A percentile compares a stretch with the other conserved stretches of the same genome.
Conservation (phyloP, 2,329 filamentous ascomycete species). For the Akanthomyces lecanii region DNA sequence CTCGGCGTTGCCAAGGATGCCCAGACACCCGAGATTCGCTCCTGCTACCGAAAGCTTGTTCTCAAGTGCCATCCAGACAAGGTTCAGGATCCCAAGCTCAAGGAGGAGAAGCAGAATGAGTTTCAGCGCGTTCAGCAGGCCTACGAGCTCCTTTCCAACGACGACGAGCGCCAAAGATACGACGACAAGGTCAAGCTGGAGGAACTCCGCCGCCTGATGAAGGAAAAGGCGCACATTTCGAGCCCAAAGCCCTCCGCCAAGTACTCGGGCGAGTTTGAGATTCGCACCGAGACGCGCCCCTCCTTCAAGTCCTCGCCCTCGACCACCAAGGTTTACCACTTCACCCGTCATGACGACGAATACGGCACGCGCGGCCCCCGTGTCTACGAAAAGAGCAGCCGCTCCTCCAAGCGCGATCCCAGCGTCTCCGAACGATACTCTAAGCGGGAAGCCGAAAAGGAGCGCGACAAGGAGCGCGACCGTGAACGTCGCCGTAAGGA, state of each 20-base stretch:
- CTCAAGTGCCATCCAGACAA: slow-evolving; percentile 92
- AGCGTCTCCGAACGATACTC: slow-evolving; percentile 45
- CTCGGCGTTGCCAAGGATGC: slow-evolving; percentile 72
- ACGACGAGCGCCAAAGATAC: slow-evolving; percentile 67
- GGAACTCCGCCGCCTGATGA: slow-evolving; percentile 55
- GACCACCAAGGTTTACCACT: slow-evolving; percentile 32
- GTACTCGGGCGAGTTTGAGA: slow-evolving; percentile 38
- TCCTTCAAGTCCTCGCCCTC: slow-evolving; percentile 36
- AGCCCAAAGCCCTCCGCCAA: slow-evolving; percentile 39
- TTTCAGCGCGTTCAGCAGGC: slow-evolving; percentile 92
- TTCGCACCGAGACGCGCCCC: slow-evolving; percentile 47
- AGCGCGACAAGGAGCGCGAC: slow-evolving; percentile 28
- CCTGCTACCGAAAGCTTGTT: slow-evolving; percentile 78
- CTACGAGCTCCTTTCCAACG: slow-evolving; percentile 84
- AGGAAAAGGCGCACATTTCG: slow-evolving; percentile 41
- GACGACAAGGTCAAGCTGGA: slow-evolving; percentile 69
- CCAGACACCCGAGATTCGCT: slow-evolving; percentile 66
- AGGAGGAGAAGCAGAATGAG: slow-evolving; percentile 74
- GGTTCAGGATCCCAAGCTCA: slow-evolving; percentile 71
- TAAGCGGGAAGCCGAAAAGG: slow-evolving; percentile 40
- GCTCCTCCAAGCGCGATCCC: slow-evolving; percentile 41
- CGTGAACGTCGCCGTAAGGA: slow-evolving; percentile 19
- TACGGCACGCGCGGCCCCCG: slow-evolving; percentile 32
- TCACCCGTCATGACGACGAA: slow-evolving; percentile 44
- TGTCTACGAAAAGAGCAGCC: slow-evolving; percentile 38